phyloP scores from a whole-genome alignment of 768 basidiomycete genomes.

The Agrocybe chaxingu region DNA sequence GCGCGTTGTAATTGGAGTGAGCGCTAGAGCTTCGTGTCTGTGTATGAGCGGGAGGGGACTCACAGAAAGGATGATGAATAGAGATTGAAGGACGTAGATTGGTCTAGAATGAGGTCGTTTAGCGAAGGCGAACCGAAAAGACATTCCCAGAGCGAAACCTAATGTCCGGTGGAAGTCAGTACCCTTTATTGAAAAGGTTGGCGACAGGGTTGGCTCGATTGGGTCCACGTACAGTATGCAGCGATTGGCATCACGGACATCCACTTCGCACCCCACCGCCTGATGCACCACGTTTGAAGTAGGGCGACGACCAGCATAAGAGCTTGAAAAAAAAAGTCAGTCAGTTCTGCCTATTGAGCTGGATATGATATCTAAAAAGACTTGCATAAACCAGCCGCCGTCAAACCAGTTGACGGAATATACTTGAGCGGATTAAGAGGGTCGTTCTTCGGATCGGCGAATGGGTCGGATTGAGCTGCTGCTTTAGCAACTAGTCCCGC shows the following conservation, averaged over 20 bases:
- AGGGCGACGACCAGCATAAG: constrained; percentile 40
- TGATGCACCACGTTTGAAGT: constrained; percentile 38
- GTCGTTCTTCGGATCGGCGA: too few relatives aligned
- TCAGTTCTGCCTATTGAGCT: too few relatives aligned
- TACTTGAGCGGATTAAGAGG: too few relatives aligned
- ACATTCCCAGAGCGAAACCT: constrained; percentile 60
- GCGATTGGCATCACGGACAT: constrained; percentile 67
- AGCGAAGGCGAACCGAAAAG: constrained; percentile 53
- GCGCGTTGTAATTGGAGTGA: not conserved
- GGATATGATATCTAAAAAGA: too few relatives aligned
- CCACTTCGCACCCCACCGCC: constrained; percentile 47
- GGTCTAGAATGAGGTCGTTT: constrained; percentile 46
- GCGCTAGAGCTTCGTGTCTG: not conserved
- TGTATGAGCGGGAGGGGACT: constrained; percentile 10
- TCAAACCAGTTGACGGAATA: too few relatives aligned
- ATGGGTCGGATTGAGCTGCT: too few relatives aligned
- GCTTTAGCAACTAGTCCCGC: too few relatives aligned
- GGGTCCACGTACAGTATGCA: constrained; percentile 41
- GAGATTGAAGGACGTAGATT: constrained; percentile 53
- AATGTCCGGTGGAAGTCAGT: not conserved
- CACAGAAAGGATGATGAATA: constrained; percentile 60
- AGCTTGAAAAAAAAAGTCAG: constrained; percentile 14
- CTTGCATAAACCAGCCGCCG: too few relatives aligned
- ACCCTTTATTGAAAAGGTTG: too few relatives aligned
- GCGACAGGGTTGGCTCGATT: not conserved